Base-by-base conservation (phyloP, 768 basidiomycete species). In the Naematelia encephala region DNA sequence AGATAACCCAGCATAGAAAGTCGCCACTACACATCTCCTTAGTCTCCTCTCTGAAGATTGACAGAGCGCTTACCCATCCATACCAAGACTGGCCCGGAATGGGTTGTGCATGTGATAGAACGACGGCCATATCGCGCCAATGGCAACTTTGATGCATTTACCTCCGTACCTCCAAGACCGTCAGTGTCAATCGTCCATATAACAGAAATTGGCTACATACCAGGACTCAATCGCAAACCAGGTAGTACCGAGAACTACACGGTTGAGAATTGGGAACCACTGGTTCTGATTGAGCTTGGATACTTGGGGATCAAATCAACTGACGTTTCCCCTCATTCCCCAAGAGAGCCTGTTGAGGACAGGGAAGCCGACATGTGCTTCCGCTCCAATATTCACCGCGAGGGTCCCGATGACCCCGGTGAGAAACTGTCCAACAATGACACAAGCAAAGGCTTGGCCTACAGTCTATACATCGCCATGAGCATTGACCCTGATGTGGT, bases 251-350 rank as follows among this genome's bases (percentile, higher is more conserved):
- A 39, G 34, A 39, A 39, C 34, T 8, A 39, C 34, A 8, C 34
- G 34, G 34, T 39, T 39, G 8, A 39, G 34, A 39, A 39, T 39
- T 8, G 34, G 34, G 34, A 39, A 39, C 34, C 34, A 39, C 34
- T 39, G 34, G 8, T 39, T 16, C 8, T 39, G 8, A 39, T 39
- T 39, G 8, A 39, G 34, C 34, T 8, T 8, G 8, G 34, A 39
- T 16, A 39, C 16, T 8, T 39, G 34, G 16, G 34, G 8, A 8
- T 39, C 8, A 16, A 8, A 39, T 16, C 34, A 16, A 39, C 34
- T 39, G 34, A 39, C 34, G 34, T 39, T 39, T 8, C 68, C 68
- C 26, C 58, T 54, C 54, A 67, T 67, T 45, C 68, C 68, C 68
- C 68, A 70, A 26, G 50, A 45, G 46, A 56, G 53, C 12, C 68